Percentiles rank a stretch among this genome's conserved stretches.
Conservation (phyloP, 805 yeast genomes). For the Starmera caribaea region DNA sequence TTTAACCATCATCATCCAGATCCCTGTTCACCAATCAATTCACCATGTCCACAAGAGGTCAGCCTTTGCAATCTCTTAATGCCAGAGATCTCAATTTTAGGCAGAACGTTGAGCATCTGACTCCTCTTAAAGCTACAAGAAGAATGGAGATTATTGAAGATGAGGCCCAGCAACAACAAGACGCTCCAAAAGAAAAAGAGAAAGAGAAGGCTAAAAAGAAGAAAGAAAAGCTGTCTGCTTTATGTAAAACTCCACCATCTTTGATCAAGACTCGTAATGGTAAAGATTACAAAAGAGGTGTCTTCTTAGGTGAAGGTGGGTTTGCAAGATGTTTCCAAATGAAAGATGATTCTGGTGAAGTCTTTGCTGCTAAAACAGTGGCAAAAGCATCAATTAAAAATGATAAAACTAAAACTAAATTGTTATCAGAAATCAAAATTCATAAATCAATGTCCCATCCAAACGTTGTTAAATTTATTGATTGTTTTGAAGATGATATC, state of each 20-base stretch:
- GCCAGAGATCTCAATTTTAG: slow-evolving; percentile 24
- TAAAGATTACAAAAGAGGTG: slow-evolving; percentile 83
- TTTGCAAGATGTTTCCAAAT: slow-evolving; percentile 98
- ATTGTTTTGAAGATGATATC: slow-evolving; percentile 93
- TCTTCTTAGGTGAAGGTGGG: slow-evolving; percentile 94
- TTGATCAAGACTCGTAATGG: slow-evolving; percentile 81
- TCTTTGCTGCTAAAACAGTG: slow-evolving; percentile 94
- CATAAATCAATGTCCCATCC: slow-evolving; percentile 86
- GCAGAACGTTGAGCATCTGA: slow-evolving; percentile 7
- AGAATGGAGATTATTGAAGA: slow-evolving; percentile 9
- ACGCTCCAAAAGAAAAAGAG: slow-evolving; percentile 13
- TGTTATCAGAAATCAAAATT: slow-evolving; percentile 88
- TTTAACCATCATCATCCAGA: background rate
- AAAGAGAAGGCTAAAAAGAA: slow-evolving; percentile 46
- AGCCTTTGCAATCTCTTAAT: slow-evolving; percentile 28
- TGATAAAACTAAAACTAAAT: slow-evolving; percentile 75
- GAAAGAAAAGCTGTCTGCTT: slow-evolving; percentile 80
- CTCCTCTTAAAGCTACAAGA: slow-evolving; percentile 21
- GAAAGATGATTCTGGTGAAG: slow-evolving; percentile 77
- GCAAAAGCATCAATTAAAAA: slow-evolving; percentile 91
- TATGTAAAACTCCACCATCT: slow-evolving; percentile 96
- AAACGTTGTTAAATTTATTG: slow-evolving; percentile 85
- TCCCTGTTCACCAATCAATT: background rate
- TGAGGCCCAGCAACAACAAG: slow-evolving; percentile 5
- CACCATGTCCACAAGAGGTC: slow-evolving; percentile 26